Evolutionary conservation across 768 basidiomycete genomes (phyloP), one percentile per base, ranked within the genome.

Genomic region (Lactifluus subvellereus): DNA sequence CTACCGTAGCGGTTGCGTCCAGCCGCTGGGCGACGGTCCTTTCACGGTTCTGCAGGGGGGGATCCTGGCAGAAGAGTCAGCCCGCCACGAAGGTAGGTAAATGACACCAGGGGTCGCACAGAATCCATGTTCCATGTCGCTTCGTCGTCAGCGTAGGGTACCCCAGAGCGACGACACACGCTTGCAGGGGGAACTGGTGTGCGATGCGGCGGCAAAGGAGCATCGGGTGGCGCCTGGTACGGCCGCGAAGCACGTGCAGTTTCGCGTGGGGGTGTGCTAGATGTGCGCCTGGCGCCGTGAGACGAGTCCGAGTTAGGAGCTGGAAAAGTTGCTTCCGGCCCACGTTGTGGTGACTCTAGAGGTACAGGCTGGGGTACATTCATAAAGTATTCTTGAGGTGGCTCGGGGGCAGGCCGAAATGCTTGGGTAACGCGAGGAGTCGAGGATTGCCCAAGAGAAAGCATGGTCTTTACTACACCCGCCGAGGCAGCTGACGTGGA

Each of bases 211-310:
- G 22, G 9, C 22, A 49, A 47, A 16, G 35, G 4, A 32, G 13
- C 38, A 1, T 59, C 53, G 11, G 47, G 53, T 1, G 30, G 11
- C 9, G 47, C 20, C 3, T 52, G 52, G 20, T 59, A 45, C 7
- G 57, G 43, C 30, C 53, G 38, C n/a, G 45, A 47, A 18, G 32
- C 27, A 47, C 48, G 62, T 5, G 52, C 27, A 16, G 22, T 7
- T 14, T 47, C 53, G 22, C 27, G 53, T 18, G 62, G 57, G 8
- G 62, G 58, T 20, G 62, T 54, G n/a, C n/a, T n/a, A 14, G 11
- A 0, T 2, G 22, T 20, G 5, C 47, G 53, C 1, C 27, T 32
- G 42, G 16, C 11, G 32, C 48, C 48, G 16, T 59, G 57, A 16
- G 58, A 54, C 1, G 57, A 49, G 22, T 37, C 0, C 3, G 53